phyloP scores from a whole-genome alignment of 2,329 filamentous ascomycete genomes.

The Chaetomium sp. region DNA sequence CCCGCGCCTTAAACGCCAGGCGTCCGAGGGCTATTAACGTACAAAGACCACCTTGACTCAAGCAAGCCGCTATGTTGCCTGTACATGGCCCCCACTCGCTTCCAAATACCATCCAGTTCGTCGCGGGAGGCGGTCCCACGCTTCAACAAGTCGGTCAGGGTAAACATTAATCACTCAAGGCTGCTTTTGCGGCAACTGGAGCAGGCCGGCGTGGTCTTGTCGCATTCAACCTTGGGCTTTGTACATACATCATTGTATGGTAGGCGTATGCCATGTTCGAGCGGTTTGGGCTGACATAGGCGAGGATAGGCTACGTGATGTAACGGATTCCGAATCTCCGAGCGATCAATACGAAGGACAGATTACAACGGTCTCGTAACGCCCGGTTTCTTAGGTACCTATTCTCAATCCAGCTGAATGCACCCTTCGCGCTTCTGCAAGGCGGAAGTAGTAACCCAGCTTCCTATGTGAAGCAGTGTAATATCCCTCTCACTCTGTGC shows the following conservation, averaged over 20 bases:
- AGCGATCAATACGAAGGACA: too few relatives aligned
- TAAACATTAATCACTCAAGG: conserved; percentile 7
- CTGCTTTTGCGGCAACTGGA: neutral
- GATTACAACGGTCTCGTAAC: conserved; percentile 20
- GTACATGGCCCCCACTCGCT: neutral
- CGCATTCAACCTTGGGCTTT: conserved; percentile 3
- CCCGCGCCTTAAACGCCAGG: conserved; percentile 1
- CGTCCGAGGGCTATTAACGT: neutral
- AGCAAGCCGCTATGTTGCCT: neutral
- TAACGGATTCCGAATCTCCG: too few relatives aligned
- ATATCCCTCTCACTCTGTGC: neutral
- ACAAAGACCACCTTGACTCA: neutral
- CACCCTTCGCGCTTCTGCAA: neutral
- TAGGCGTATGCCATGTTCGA: neutral
- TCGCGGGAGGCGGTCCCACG: too few relatives aligned
- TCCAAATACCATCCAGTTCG: neutral
- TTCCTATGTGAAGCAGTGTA: neutral
- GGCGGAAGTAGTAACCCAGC: neutral
- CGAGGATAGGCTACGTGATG: too few relatives aligned
- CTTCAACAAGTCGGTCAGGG: conserved; percentile 12
- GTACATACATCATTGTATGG: conserved; percentile 1
- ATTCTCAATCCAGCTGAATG: neutral
- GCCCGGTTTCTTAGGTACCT: too few relatives aligned
- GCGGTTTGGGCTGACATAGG: too few relatives aligned
- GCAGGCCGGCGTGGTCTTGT: conserved; percentile 4